A percentile compares a stretch with the other conserved stretches of the same genome.
Conservation (phyloP, 1,139 yeast genomes). For the Pichiaceae sp. region DNA sequence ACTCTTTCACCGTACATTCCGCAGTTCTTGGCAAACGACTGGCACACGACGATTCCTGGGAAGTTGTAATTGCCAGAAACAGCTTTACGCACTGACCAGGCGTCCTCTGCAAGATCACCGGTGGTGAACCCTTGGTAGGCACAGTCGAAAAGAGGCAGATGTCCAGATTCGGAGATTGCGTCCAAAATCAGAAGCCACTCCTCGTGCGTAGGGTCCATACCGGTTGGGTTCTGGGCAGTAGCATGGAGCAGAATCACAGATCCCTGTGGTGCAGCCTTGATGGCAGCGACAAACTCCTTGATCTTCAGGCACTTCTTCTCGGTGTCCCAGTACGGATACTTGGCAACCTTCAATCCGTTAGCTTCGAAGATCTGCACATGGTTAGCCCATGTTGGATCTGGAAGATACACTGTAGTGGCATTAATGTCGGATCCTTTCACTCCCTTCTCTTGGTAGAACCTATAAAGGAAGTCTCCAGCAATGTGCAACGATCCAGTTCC, state of each 20-base stretch:
- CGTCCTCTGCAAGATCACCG: conserved; percentile 78
- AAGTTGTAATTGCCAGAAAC: conserved; percentile 31
- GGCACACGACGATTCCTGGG: conserved; percentile 65
- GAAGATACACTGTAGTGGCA: conserved; percentile 50
- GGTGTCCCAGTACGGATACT: conserved; percentile 74
- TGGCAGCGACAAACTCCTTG: conserved; percentile 58
- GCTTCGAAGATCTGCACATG: conserved; percentile 74
- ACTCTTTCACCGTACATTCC: conserved; percentile 98
- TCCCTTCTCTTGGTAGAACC: conserved; percentile 38
- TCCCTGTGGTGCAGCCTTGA: conserved; percentile 65
- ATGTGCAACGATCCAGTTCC: conserved; percentile 96
- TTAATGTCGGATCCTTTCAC: conserved; percentile 21
- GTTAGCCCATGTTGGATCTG: conserved; percentile 96
- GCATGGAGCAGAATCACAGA: conserved; percentile 84
- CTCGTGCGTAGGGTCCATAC: conserved; percentile 81
- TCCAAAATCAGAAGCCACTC: conserved; percentile 75
- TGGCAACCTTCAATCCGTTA: conserved; percentile 53
- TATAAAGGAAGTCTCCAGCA: conserved; percentile 67
- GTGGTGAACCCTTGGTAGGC: conserved; percentile 98
- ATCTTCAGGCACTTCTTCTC: conserved; percentile 56
- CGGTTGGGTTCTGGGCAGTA: conserved; percentile 98
- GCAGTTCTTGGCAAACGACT: conserved; percentile 95
- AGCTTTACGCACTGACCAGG: conserved; percentile 81
- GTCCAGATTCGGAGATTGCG: conserved; percentile 51
- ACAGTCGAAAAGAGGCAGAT: conserved; percentile 84